Base-by-base conservation (phyloP, 768 basidiomycete genomes). In the Xerocomellus dryophilus region DNA sequence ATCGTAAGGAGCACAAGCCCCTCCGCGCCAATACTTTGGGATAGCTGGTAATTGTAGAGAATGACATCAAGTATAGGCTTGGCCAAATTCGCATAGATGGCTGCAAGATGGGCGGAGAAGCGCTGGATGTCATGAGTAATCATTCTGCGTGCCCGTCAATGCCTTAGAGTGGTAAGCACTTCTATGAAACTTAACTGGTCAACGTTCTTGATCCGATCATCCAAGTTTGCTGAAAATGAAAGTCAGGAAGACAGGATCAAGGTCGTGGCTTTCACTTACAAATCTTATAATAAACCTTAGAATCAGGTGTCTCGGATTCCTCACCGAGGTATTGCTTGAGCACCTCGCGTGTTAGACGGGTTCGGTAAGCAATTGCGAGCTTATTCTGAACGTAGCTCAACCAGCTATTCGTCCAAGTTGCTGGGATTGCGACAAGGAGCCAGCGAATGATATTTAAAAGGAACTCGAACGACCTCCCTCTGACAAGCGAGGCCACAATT, bases 111-210 rank as follows among this genome's bases (percentile, higher is more conserved):
- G 5, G 80, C 81, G 14, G 92, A 91, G 73, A 97, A 98, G 49
- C 87, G 88, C 67, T 95, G 91, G 44, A 98, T 93, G 69, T 98
- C 96, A 54, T 95, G 86, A 2, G 93, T 96, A 48, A 97, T 90
- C 88, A 94, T 93, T 75, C 89, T 93, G 63, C 2, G 7, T 27
- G 34, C 25, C 41, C 32, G 39, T 67, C 44, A 66, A 45, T 57
- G 41, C 29, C 18, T 38, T 39, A n/a, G 27, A 58, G 31, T 23
- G 27, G 32, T 29, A 17, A 39, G 23, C 3, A 25, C 14, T 18
- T 29, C 42, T 15, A 17, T n/a, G 5, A 40, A 27, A 66, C 80
- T 61, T 51, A 61, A 90, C 88, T 97, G 93, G 68, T 98, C 94
- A 15, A 92, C 88, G 62, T 98, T 97, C 77, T 93, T 93, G 46